Percentiles rank a stretch among this genome's conserved stretches.
phyloP scores from a whole-genome alignment of 345 rosid species.

The Toxicodendron radicans region DNA sequence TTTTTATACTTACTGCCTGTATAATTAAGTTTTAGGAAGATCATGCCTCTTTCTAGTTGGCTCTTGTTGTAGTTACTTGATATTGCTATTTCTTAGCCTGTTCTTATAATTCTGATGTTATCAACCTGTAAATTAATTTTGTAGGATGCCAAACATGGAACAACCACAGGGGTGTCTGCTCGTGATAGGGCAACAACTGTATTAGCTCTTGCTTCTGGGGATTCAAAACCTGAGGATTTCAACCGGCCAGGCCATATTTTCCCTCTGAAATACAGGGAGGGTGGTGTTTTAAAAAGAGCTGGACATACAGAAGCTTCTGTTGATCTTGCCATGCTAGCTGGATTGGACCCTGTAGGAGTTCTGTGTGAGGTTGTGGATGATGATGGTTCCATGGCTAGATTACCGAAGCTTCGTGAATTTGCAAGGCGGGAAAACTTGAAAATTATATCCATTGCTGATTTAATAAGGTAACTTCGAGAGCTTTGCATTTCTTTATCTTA shows the following conservation, averaged over 20 bases:
- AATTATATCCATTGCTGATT: slow-evolving; percentile 71
- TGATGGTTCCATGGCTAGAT: slow-evolving; percentile 91
- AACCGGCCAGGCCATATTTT: slow-evolving; percentile 90
- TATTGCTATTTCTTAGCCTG: background rate
- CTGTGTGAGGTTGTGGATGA: slow-evolving; percentile 84
- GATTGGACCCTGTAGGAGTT: slow-evolving; percentile 73
- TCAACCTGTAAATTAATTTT: slow-evolving; percentile 14
- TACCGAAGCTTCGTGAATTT: slow-evolving; percentile 73
- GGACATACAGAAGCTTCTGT: slow-evolving; percentile 95
- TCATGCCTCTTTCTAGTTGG: background rate
- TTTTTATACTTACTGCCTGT: background rate
- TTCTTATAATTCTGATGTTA: background rate
- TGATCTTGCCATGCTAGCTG: slow-evolving; percentile 84
- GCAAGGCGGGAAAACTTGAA: slow-evolving; percentile 63
- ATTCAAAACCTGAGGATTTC: slow-evolving; percentile 84
- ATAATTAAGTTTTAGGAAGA: background rate
- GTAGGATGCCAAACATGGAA: slow-evolving; percentile 90
- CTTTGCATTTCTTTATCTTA: background rate
- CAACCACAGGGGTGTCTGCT: slow-evolving; percentile 93
- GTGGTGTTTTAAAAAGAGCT: slow-evolving; percentile 89
- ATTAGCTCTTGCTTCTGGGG: slow-evolving; percentile 67
- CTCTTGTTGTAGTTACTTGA: background rate
- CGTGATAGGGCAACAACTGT: slow-evolving; percentile 81
- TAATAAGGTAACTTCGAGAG: slow-evolving; percentile 55
- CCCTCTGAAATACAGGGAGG: slow-evolving; percentile 79